Evolutionary conservation across 2,329 filamentous ascomycete genomes (phyloP).

Genomic region (Fusarium newnesense): DNA sequence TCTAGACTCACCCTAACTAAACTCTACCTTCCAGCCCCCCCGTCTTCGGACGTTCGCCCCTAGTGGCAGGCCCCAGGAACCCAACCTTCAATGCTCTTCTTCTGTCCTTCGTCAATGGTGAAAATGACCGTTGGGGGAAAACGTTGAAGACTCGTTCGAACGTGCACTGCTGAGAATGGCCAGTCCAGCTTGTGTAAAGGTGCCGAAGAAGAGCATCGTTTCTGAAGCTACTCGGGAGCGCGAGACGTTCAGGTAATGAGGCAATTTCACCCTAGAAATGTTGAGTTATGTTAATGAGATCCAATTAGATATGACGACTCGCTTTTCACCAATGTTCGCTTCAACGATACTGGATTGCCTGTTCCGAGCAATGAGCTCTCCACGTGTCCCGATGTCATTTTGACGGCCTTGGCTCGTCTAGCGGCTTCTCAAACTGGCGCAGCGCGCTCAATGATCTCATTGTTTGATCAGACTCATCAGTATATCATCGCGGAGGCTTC

Average conservation of each 20-base stretch:
- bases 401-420: slow-evolving; percentile 62
- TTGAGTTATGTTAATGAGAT: neutral
- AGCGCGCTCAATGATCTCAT: slow-evolving; percentile 57
- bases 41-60: slow-evolving; percentile 11
- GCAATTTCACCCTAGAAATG: neutral
- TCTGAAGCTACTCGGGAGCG: slow-evolving; percentile 45
- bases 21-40: neutral
- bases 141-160: neutral
- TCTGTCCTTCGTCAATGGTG: neutral
- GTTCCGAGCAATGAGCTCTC: slow-evolving; percentile 42
- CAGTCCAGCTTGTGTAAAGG: neutral
- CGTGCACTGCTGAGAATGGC: slow-evolving; percentile 2
- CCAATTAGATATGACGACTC: slow-evolving; percentile 16
- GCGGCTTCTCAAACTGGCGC: slow-evolving; percentile 55
- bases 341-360: slow-evolving; percentile 39
- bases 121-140: neutral
- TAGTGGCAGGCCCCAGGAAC: neutral
- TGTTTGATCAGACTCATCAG: slow-evolving; percentile 61
- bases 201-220: slow-evolving; percentile 23
- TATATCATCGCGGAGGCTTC: slow-evolving; percentile 65
- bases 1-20: slow-evolving; percentile 17
- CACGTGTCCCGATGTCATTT: slow-evolving; percentile 48
- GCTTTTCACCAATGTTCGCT: slow-evolving; percentile 23
- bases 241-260: slow-evolving; percentile 46
- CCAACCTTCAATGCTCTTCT: neutral